Conservation (phyloP, 805 yeast species). For the Lipomyces oligophaga region DNA sequence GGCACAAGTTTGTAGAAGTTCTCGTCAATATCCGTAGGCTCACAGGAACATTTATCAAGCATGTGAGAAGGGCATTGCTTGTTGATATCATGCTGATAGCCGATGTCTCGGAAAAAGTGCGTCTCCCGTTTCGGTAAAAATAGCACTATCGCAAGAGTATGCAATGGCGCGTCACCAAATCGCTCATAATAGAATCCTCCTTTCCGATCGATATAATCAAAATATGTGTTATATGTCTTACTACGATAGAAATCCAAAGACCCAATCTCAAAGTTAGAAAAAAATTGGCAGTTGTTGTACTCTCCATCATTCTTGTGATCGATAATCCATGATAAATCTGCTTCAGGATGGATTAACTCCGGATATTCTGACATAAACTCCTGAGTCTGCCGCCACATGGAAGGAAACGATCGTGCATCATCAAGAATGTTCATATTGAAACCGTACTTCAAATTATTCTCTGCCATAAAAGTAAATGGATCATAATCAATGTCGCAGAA, state of each 20-base stretch:
- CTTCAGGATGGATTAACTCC: slow-evolving; percentile 55
- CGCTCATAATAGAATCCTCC: slow-evolving; percentile 73
- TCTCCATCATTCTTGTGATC: slow-evolving; percentile 60
- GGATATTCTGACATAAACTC: slow-evolving; percentile 47
- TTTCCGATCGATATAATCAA: slow-evolving; percentile 53
- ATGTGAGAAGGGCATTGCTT: slow-evolving; percentile 26
- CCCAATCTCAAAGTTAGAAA: slow-evolving; percentile 73
- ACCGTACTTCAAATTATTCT: slow-evolving; percentile 62
- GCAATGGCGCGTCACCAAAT: slow-evolving; percentile 79
- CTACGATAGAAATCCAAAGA: slow-evolving; percentile 54
- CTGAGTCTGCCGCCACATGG: slow-evolving; percentile 56
- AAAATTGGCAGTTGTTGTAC: slow-evolving; percentile 75
- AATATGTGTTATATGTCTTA: slow-evolving; percentile 53
- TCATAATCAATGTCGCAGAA: slow-evolving; percentile 78
- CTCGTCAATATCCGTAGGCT: slow-evolving; percentile 26
- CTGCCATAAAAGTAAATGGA: slow-evolving; percentile 74
- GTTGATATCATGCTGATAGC: slow-evolving; percentile 48
- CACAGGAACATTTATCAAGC: slow-evolving; percentile 27
- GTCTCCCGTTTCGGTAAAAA: slow-evolving; percentile 50
- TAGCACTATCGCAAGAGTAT: slow-evolving; percentile 58
- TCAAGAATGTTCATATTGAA: slow-evolving; percentile 29
- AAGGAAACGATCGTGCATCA: slow-evolving; percentile 41
- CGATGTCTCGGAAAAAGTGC: slow-evolving; percentile 59
- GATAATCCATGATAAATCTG: slow-evolving; percentile 28
- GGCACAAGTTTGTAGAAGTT: slow-evolving; percentile 29